phyloP scores from a whole-genome alignment of 257 asterid species.

The Nicotiana paniculata region DNA sequence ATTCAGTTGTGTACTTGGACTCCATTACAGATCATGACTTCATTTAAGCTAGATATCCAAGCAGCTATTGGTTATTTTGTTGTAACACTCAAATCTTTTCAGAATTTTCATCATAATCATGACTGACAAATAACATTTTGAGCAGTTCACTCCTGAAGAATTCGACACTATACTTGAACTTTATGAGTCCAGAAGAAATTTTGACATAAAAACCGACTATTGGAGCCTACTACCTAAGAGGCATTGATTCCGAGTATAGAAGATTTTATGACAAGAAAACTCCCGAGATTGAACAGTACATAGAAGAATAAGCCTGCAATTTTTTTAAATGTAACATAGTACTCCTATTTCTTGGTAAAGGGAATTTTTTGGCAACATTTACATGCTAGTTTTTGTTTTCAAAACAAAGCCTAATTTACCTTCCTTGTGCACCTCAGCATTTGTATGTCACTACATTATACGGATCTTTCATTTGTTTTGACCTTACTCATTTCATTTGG shows the following conservation, averaged over 20 bases:
- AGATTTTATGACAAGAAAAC: conserved; percentile 68
- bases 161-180: conserved; percentile 37
- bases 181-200: neutral
- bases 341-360: too few relatives aligned
- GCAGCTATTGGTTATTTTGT: neutral
- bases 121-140: neutral
- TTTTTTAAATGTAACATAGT: too few relatives aligned
- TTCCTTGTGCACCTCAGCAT: too few relatives aligned
- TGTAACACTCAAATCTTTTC: neutral
- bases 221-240: conserved; percentile 62
- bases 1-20: neutral
- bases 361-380: too few relatives aligned
- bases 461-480: too few relatives aligned
- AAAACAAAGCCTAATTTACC: too few relatives aligned
- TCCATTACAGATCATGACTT: conserved; percentile 28
- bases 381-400: too few relatives aligned
- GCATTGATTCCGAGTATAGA: conserved; percentile 79
- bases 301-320: neutral
- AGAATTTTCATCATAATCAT: neutral
- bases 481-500: too few relatives aligned
- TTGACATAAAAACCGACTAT: conserved; percentile 5
- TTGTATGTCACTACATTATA: too few relatives aligned
- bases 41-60: neutral
- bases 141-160: conserved; percentile 70
- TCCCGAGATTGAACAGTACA: conserved; percentile 38